Conservation (phyloP, 768 basidiomycete species). For the Xerocomellus dryophilus region DNA sequence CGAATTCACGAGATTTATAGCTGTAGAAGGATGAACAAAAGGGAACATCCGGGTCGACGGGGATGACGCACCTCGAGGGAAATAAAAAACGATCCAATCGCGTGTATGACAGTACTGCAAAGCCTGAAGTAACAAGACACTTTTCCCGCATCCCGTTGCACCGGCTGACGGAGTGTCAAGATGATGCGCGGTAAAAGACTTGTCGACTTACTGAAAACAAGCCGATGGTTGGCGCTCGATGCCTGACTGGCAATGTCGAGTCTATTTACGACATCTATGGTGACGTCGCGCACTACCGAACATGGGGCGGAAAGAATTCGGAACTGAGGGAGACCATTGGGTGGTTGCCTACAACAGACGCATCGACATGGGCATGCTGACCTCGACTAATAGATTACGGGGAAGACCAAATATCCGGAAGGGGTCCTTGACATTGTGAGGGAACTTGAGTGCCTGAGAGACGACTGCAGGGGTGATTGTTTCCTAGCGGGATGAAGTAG, state of each 20-base stretch:
- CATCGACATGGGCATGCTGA: constrained; percentile 32
- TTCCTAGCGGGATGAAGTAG: constrained; percentile 26
- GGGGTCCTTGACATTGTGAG: constrained; percentile 44
- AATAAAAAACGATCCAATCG: constrained; percentile 81
- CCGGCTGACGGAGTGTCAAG: constrained; percentile 50
- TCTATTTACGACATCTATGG: constrained; percentile 50
- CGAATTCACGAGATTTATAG: constrained; percentile 65
- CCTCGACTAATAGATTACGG: constrained; percentile 67
- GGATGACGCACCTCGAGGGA: constrained; percentile 62
- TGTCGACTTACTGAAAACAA: constrained; percentile 60
- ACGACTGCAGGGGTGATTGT: constrained; percentile 32
- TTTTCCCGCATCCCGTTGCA: constrained; percentile 75
- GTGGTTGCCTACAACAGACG: not conserved
- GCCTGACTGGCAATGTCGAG: constrained; percentile 49
- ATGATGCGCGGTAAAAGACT: not conserved
- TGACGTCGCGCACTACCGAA: constrained; percentile 68
- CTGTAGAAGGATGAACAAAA: constrained; percentile 28
- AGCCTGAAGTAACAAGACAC: constrained; percentile 71
- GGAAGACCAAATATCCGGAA: constrained; percentile 72
- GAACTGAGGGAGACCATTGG: constrained; percentile 42
- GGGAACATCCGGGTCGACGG: not conserved
- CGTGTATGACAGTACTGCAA: constrained; percentile 61
- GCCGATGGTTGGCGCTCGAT: constrained; percentile 51
- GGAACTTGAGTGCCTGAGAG: constrained; percentile 48
- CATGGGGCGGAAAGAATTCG: constrained; percentile 67